A percentile compares a stretch with the other conserved stretches of the same genome.
Conservation (phyloP, 192 early-diverging fungal species). For the Gamsiella multidivaricata region DNA sequence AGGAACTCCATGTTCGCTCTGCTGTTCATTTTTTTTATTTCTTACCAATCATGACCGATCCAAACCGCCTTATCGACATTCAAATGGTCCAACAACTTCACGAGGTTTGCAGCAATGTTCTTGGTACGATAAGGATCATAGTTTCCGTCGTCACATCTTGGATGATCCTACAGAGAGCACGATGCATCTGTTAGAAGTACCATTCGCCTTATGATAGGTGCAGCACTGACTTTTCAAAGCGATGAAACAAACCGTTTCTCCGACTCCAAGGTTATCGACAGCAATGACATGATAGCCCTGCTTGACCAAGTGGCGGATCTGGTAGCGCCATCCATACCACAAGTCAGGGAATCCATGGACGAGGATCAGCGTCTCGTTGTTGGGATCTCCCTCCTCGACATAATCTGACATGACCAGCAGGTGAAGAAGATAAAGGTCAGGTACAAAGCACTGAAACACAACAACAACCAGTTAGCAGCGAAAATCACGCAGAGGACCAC, state of each 20-base stretch:
- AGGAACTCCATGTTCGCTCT: no score
- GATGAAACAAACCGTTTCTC: constrained; percentile 59
- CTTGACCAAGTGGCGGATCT: constrained; percentile 57
- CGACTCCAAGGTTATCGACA: constrained; percentile 62
- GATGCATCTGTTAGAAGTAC: no score
- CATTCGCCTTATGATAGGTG: no score
- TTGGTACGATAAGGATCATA: constrained; percentile 58
- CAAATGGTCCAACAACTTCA: constrained; percentile 67
- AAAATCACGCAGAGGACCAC: no score
- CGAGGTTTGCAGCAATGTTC: constrained; percentile 62
- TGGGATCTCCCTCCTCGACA: constrained; percentile 32
- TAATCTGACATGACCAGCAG: constrained; percentile 4
- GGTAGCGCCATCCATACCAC: constrained; percentile 52
- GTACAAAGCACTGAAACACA: no score
- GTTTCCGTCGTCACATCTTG: constrained; percentile 36
- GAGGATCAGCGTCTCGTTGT: constrained; percentile 12
- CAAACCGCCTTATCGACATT: constrained; percentile 60
- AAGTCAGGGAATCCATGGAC: constrained; percentile 49
- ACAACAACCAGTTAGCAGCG: no score
- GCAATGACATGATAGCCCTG: constrained; percentile 67
- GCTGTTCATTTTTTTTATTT: no score
- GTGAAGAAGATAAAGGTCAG: no score
- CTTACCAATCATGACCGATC: constrained; percentile 77
- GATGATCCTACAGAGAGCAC: no score
- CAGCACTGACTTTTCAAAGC: no score